Conservation (phyloP, 495 filamentous ascomycete species). For the Aspergillus wentii region DNA sequence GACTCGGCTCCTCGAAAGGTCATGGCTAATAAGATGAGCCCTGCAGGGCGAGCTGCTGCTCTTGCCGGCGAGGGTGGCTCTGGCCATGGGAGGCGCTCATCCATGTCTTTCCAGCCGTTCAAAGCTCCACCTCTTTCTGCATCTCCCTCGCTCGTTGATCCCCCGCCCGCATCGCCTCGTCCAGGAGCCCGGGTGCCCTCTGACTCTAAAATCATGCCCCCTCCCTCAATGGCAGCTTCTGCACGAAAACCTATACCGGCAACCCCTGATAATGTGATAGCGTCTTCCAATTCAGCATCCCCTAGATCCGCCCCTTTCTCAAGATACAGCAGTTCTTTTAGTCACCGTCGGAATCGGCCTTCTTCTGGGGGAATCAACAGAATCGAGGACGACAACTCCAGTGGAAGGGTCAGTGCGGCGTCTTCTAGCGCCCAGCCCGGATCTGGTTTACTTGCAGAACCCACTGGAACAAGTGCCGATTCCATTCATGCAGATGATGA, state of each 20-base stretch:
- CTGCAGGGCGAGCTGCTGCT: constrained; percentile 57
- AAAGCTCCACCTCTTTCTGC: constrained; percentile 90
- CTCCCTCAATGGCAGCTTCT: constrained; percentile 47
- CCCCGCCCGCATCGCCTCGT: constrained; percentile 56
- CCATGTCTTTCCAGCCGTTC: constrained; percentile 90
- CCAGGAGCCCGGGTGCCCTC: constrained; percentile 52
- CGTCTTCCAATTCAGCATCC: constrained; percentile 61
- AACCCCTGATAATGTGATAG: constrained; percentile 51
- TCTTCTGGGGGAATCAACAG: constrained; percentile 68
- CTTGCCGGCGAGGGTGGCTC: constrained; percentile 49
- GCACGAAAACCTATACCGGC: constrained; percentile 37
- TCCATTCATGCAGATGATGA: constrained; percentile 84
- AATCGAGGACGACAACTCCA: constrained; percentile 83
- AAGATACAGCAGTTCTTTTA: constrained; percentile 80
- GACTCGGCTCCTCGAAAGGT: constrained; percentile 61
- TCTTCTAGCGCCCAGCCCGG: constrained; percentile 82
- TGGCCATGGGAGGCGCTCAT: constrained; percentile 64
- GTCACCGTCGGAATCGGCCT: constrained; percentile 70
- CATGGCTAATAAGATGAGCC: constrained; percentile 51
- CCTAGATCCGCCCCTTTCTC: constrained; percentile 69
- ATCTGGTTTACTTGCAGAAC: constrained; percentile 75
- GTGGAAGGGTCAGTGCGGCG: constrained; percentile 77
- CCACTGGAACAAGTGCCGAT: constrained; percentile 66
- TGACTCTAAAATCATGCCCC: constrained; percentile 57
- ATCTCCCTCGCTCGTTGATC: constrained; percentile 65